Evolutionary conservation across 331 rosid genomes (phyloP), one percentile per base, ranked within the genome.

Genomic region (Malus hybrid): DNA sequence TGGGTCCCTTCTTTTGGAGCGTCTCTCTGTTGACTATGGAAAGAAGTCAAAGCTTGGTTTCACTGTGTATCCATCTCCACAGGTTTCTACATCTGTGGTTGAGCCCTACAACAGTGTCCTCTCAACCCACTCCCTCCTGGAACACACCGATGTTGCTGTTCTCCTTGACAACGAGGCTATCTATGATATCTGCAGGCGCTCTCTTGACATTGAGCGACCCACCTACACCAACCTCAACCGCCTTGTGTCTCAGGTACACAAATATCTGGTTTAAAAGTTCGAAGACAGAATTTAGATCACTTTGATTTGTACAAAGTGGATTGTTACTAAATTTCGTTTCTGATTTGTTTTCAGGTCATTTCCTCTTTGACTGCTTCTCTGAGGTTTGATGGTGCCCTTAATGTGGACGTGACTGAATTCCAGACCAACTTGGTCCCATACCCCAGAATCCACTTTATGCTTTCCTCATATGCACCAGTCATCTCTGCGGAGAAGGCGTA

Each of bases 381-480:
- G 75, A 83, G 97, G 81, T 92, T 92, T 42, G 97, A 92, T 75
- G 97, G 97, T 66, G 97, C 97, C 3, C 73, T 92, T 82, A 92
- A 92, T 39, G 97, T 91, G 80, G 97, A 91, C 75, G 97, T 91
- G 36, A 91, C 97, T 30, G 96, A 91, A 74, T 91, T 91, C 84
- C 97, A 92, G 70, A 92, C 97, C 74, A 92, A 92, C 88, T 73
- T 92, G 89, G 97, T 92, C n/a, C 97, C 97, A 1, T 92, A 92
- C 76, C 97, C 97, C 0, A 82, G 97, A 78, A 92, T 92, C 82
- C 97, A 92, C 88, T 92, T 92, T 55, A 92, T 92, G 97, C 97
- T 92, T 85, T 92, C 97, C 29, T 92, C 97, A 4, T 91, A 87
- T 75, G 97, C 97, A 16, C 97, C 97, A 5, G 97, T 91, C 30